A percentile compares a stretch with the other conserved stretches of the same genome.
These are phyloP conservation scores for Madurella fahalii DNA, from an alignment of 2,329 filamentous ascomycete species.

Conservation along the genomic window DNA sequence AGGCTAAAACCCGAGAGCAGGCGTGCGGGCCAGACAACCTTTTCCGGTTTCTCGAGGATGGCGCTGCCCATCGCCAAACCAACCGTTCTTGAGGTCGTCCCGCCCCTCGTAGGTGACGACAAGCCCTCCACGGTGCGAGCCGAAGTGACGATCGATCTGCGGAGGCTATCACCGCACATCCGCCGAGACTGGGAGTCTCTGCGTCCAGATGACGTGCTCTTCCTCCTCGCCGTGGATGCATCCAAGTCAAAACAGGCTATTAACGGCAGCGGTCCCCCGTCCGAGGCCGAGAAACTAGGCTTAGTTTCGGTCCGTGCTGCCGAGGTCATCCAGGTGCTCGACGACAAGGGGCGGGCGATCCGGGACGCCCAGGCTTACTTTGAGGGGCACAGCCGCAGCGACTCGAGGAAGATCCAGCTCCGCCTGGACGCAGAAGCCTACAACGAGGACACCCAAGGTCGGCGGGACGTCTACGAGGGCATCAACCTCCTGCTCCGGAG, in stretches of 20 bases:
- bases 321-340: slow-evolving; percentile 78
- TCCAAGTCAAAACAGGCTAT: slow-evolving; percentile 46
- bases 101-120: slow-evolving; percentile 75
- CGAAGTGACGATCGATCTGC: slow-evolving; percentile 81
- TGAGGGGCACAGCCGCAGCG: slow-evolving; percentile 60
- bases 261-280: slow-evolving; percentile 47
- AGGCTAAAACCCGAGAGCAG: slow-evolving; percentile 68
- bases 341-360: slow-evolving; percentile 74
- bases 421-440: slow-evolving; percentile 78
- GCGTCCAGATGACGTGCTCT: slow-evolving; percentile 82
- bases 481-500: slow-evolving; percentile 85
- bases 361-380: slow-evolving; percentile 58
- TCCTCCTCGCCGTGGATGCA: slow-evolving; percentile 72
- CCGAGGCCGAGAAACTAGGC: slow-evolving; percentile 59
- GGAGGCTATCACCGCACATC: slow-evolving; percentile 69
- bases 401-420: slow-evolving; percentile 68
- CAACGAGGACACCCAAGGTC: slow-evolving; percentile 72
- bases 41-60: slow-evolving; percentile 87
- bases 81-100: slow-evolving; percentile 80
- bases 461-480: slow-evolving; percentile 72
- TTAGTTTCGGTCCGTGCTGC: slow-evolving; percentile 73
- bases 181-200: slow-evolving; percentile 87
- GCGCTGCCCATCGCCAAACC: slow-evolving; percentile 81
- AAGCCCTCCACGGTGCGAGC: slow-evolving; percentile 81
- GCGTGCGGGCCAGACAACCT: slow-evolving; percentile 63